phyloP scores from a whole-genome alignment of 164 flowering plant genomes.

The Tetracentron sinense region DNA sequence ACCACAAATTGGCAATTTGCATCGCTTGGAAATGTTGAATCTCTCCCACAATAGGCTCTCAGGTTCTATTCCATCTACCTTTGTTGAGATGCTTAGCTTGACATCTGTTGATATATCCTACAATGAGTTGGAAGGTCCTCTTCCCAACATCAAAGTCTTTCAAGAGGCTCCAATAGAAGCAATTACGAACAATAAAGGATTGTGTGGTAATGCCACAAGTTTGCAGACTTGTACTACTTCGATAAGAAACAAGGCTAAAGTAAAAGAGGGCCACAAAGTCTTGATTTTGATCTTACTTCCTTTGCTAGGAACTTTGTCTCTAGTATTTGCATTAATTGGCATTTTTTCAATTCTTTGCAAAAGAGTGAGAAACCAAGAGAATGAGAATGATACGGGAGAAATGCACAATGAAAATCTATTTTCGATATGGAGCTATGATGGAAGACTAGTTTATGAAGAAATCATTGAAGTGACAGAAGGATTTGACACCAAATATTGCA shows the following conservation, averaged over 20 bases:
- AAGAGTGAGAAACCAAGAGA: not conserved
- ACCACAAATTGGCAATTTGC: not conserved
- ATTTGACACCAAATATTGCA: not conserved
- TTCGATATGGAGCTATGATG: not conserved
- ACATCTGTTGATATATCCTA: not conserved
- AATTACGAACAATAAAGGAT: not conserved
- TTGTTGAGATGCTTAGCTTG: not conserved
- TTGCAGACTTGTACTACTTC: not conserved
- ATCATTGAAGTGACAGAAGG: not conserved
- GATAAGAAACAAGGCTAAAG: not conserved
- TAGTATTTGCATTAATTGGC: not conserved
- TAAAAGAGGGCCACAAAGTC: not conserved
- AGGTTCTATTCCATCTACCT: not conserved
- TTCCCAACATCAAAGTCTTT: constrained; percentile 2
- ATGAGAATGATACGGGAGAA: not conserved
- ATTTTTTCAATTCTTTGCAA: not conserved
- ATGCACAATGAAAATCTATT: not conserved
- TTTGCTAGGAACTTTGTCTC: not conserved
- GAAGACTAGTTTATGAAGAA: not conserved
- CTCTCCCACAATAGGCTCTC: not conserved
- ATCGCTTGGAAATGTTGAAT: not conserved
- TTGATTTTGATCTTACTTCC: not conserved
- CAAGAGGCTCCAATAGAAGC: not conserved
- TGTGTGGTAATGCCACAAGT: not conserved
- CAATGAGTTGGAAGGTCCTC: constrained; percentile 5